Base-by-base conservation (phyloP, 2,329 filamentous ascomycete species). In the Claviceps sp. region DNA sequence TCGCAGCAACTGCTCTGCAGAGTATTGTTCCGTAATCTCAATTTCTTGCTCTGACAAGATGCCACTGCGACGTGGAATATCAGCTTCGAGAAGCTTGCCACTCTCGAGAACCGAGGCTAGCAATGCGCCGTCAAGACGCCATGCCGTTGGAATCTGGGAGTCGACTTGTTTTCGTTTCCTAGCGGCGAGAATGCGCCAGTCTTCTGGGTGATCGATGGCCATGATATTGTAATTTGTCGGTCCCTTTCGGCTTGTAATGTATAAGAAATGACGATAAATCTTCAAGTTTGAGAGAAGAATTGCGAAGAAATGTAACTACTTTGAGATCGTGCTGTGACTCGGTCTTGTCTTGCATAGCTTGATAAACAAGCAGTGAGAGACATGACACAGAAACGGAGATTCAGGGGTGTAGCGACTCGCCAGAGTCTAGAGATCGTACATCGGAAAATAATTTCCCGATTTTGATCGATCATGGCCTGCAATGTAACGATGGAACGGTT, bases 1-100 rank as follows among this genome's bases (percentile, higher is more conserved):
- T 40, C 60, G 59, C 0, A 70, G 62, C 26, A 75, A 62, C 6
- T 57, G 60, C 8, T 63, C 58, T 1, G 65, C 67, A 51, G 69
- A 65, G 52, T 69, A 68, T 6, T 63, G 60, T 49, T 72, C 68
- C 0, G 74, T 76, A 37, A 77, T 71, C 11, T 65, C 63, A 8
- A 75, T 56, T 57, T 76, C 73, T 5, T 59, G 49, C 0, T 63
- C 52, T 0, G 67, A 67, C 1, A 77, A 59, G 4, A 77, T 61
- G 0, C 72, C 71, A 47, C 54, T 59, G 13, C 52, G 54, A 16
- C 53, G 54, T 4, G 54, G 54, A 5, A 60, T 52, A 8, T 56
- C 55, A 18, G 58, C 30, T 16, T 46, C 52, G 1, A 51, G 34
- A 9, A 51, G 30, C n/a, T 30, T 41, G 42, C 42, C 37, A 7